Evolutionary conservation across 83 land plant species (phyloP).

Genomic region (Picea engelmannii): DNA sequence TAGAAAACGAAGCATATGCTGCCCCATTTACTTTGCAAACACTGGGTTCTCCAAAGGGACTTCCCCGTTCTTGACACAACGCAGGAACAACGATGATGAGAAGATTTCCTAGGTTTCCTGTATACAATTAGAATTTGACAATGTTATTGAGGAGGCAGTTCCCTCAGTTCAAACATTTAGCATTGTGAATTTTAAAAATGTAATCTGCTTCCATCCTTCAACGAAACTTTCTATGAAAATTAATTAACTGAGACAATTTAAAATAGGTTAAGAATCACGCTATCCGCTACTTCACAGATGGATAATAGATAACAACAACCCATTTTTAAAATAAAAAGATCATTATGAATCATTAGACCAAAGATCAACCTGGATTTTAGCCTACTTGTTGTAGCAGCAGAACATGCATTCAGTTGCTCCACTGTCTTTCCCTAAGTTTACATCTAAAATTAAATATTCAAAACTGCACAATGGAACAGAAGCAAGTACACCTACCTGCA

Average conservation of each 20-base stretch:
- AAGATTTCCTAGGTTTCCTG: slow-evolving; percentile 55
- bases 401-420: neutral
- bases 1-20: slow-evolving; percentile 70
- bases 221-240: neutral
- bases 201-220: neutral
- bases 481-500: slow-evolving; percentile 30
- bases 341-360: neutral
- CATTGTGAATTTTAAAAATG: neutral
- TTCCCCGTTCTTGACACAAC: slow-evolving; percentile 50
- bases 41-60: slow-evolving; percentile 46
- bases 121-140: neutral
- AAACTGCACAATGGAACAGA: neutral
- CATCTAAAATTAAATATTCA: neutral
- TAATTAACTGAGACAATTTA: neutral
- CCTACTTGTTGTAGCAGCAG: neutral
- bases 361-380: neutral
- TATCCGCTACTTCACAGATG: neutral
- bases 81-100: slow-evolving; percentile 38
- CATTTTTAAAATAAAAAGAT: too few relatives aligned
- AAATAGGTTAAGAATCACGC: neutral
- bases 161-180: neutral
- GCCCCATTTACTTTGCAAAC: slow-evolving; percentile 38
- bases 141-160: neutral
- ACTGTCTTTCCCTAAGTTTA: neutral
- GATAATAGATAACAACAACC: neutral